Evolutionary conservation across 306 rosid genomes (phyloP), one percentile per base, ranked within the genome.

Genomic region (Prunus fruticosa): DNA sequence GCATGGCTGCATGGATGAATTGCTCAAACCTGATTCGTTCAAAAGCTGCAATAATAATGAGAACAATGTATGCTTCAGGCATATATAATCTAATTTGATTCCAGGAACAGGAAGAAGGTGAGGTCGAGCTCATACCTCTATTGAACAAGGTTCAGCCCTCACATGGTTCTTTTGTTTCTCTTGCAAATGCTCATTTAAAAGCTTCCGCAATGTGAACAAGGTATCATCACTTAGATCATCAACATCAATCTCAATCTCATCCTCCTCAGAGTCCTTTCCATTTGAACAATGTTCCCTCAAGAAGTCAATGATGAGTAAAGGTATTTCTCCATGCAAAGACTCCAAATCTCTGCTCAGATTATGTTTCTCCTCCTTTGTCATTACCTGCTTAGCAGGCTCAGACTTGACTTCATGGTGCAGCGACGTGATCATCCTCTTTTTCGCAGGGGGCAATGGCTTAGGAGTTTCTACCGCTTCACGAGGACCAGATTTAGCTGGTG

Each of bases 1-100:
- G 72, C 89, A 83, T 47, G 87, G 92, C 80, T 87, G 97, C 89
- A 93, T 79, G 22, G 97, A 90, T 74, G 92, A 90, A 83, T 90
- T 93, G 87, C 96, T 93, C 69, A 91, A 89, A 13, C 91, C 96
- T 64, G 93, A 89, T 71, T 90, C 96, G 80, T 90, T 88, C 80
- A 87, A 62, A 81, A 93, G 81, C 96, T 93, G 88, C 85, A 87
- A 62, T 25, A 83, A 38, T 72, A 64, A 20, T 64, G 30, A 22
- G 68, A 41, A 46, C 53, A 78, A 38, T 11, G 56, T 15, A 11
- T 47, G n/a, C 25, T 23, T 73, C 34, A 22, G 9, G 50, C 64
- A 67, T 10, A 32, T 20, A 46, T 18, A 22, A 58, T 69, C 56
- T 22, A 61, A 61, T 57, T 69, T 51, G 27, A 75, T 51, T 67